These are phyloP conservation scores for Mediolabrus comicus DNA, from an alignment of 108 stramenopile species.

Conservation along the genomic window DNA sequence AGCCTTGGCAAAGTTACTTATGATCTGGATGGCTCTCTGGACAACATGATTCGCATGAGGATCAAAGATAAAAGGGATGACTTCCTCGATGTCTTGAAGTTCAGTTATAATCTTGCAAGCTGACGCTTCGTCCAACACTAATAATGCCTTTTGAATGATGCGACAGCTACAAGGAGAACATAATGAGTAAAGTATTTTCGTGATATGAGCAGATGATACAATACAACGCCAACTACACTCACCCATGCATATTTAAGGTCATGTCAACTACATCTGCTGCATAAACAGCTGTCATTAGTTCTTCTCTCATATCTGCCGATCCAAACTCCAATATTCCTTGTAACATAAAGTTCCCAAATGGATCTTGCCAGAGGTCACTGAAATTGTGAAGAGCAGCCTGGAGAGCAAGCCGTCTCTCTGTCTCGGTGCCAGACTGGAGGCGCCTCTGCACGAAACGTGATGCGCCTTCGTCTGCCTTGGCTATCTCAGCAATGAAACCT, in stretches of 20 bases:
- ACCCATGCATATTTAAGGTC: constrained; percentile 86
- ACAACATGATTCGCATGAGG: constrained; percentile 97
- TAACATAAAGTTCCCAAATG: constrained; percentile 91
- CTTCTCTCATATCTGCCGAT: constrained; percentile 66
- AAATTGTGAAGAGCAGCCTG: constrained; percentile 73
- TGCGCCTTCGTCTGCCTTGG: constrained; percentile 17
- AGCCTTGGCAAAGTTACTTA: constrained; percentile 54
- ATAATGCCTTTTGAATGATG: constrained; percentile 92
- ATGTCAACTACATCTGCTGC: constrained; percentile 69
- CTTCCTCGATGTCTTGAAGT: constrained; percentile 69
- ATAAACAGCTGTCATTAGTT: constrained; percentile 49
- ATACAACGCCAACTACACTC: neutral
- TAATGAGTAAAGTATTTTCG: neutral
- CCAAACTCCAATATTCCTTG: constrained; percentile 92
- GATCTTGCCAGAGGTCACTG: constrained; percentile 66
- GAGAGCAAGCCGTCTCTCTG: constrained; percentile 69
- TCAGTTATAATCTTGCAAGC: constrained; percentile 70
- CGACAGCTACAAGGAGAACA: constrained; percentile 59
- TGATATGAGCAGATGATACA: neutral
- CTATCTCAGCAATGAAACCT: constrained; percentile 25
- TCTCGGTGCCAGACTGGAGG: constrained; percentile 76
- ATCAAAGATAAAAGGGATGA: constrained; percentile 88
- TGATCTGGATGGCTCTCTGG: constrained; percentile 90
- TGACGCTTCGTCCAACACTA: constrained; percentile 61
- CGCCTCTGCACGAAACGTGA: constrained; percentile 95